These are phyloP conservation scores for Atkinsonella texensis DNA, from an alignment of 2,329 filamentous ascomycete species.

Conservation along the genomic window DNA sequence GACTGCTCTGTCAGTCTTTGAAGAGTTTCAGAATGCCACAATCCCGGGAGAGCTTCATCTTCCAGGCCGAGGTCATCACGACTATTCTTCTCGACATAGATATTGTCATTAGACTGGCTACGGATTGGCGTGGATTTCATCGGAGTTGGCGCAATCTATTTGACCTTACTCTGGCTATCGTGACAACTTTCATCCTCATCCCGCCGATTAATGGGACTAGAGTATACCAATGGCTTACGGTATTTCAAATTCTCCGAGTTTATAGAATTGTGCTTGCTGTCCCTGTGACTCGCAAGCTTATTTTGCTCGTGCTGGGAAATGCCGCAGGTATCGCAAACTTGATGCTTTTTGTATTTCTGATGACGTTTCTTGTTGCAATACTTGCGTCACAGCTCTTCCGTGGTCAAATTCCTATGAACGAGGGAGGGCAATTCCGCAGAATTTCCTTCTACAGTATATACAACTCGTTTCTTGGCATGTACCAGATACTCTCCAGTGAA, in stretches of 20 bases:
- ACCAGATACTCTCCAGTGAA: constrained; percentile 89
- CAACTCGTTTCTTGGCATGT: constrained; percentile 96
- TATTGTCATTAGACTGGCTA: constrained; percentile 65
- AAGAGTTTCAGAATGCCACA: constrained; percentile 66
- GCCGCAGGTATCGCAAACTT: constrained; percentile 85
- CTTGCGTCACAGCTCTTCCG: constrained; percentile 90
- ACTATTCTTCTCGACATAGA: constrained; percentile 72
- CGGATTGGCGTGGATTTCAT: constrained; percentile 74
- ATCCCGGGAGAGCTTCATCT: constrained; percentile 50
- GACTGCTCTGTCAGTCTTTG: constrained; percentile 65
- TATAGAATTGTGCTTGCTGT: constrained; percentile 89
- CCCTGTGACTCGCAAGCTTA: constrained; percentile 74
- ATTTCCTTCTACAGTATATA: constrained; percentile 84
- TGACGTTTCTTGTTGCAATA: constrained; percentile 87
- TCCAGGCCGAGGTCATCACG: constrained; percentile 59
- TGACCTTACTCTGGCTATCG: constrained; percentile 67
- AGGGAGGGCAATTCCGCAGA: constrained; percentile 47
- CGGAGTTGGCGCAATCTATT: constrained; percentile 62
- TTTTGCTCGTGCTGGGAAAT: constrained; percentile 81
- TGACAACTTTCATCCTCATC: constrained; percentile 75
- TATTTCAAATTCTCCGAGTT: constrained; percentile 85
- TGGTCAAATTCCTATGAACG: constrained; percentile 60
- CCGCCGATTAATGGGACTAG: constrained; percentile 65
- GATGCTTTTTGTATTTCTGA: constrained; percentile 90
- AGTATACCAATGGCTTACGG: constrained; percentile 75